A percentile compares a stretch with the other conserved stretches of the same genome.
Conservation (phyloP, 495 filamentous ascomycete genomes). For the Talaromyces trachyspermus region DNA sequence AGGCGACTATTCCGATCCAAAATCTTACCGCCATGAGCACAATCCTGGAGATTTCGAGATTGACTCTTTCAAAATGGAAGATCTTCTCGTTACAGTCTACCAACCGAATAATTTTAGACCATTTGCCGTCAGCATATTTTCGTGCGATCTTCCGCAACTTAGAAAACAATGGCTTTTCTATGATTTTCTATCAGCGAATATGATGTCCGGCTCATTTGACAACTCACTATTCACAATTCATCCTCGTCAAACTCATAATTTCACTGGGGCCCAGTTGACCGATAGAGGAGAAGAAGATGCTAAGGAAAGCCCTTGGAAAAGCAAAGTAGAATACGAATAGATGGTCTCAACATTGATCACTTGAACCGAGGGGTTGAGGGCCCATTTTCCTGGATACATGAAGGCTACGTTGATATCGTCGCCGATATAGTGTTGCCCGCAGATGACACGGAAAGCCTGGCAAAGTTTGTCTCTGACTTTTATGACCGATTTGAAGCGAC, state of each 20-base stretch:
- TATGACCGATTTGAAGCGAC: slow-evolving; percentile 92
- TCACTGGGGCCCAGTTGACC: slow-evolving; percentile 48
- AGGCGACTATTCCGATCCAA: slow-evolving; percentile 64
- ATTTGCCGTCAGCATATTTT: slow-evolving; percentile 90
- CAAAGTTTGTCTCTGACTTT: slow-evolving; percentile 87
- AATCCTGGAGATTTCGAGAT: slow-evolving; percentile 93
- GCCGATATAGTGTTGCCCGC: slow-evolving; percentile 89
- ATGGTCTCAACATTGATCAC: slow-evolving; percentile 91
- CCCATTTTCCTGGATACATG: slow-evolving; percentile 94
- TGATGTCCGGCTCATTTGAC: slow-evolving; percentile 93
- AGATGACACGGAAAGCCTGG: slow-evolving; percentile 77
- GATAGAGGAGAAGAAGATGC: slow-evolving; percentile 45
- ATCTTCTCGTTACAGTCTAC: slow-evolving; percentile 84
- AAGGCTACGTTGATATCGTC: slow-evolving; percentile 93
- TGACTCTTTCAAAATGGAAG: slow-evolving; percentile 90
- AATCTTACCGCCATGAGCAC: slow-evolving; percentile 79
- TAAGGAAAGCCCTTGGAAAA: slow-evolving; percentile 74
- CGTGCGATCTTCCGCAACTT: slow-evolving; percentile 85
- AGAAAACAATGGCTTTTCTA: slow-evolving; percentile 97
- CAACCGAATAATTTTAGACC: slow-evolving; percentile 86
- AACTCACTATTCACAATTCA: slow-evolving; percentile 96
- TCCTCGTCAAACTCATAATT: slow-evolving; percentile 76
- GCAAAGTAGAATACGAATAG: slow-evolving; percentile 81
- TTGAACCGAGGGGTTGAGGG: slow-evolving; percentile 90
- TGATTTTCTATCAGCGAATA: slow-evolving; percentile 89